Evolutionary conservation across 257 asterid genomes (phyloP), one percentile per base, ranked within the genome.

Genomic region (Fraxinus americana): DNA sequence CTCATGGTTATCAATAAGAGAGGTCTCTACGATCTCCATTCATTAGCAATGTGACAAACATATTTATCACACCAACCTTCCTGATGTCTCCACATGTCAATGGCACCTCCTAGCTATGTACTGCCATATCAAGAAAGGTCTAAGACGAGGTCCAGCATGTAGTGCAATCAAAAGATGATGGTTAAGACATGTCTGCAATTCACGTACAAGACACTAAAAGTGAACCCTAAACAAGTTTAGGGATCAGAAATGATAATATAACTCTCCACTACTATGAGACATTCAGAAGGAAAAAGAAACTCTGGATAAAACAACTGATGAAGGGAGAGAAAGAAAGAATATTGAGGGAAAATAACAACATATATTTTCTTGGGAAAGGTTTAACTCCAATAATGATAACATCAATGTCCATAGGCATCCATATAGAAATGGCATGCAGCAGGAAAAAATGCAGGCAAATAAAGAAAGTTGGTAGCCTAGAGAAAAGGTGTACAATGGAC

Each of bases 41-140:
- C 67, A 70, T 59, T 75, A 81, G 83, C 85, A 80, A 76, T 82
- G 78, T 34, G 79, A 77, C 84, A 82, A 78, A 76, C 82, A 66
- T 80, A 87, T 86, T 63, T 77, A 83, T 80, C 75, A 85, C 88
- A 87, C 89, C 88, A 91, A 87, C 92, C 97, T 91, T 88, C 90
- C 82, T 27, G 86, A 86, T 85, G 84, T 83, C 90, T 84, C 83
- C 89, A 85, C 71, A 72, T 67, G 88, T 80, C 92, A 87, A 59
- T 85, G 50, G 88, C 89, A 89, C 91, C 89, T 88, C 95, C 88
- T 85, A 89, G 90, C 91, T 82, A 84, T 82, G 91, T 83, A 88
- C 83, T 85, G 83, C 87, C 90, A 89, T 82, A 85, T 86, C 96
- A 89, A 88, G 92, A 88, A 82, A 82, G 80, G 84, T 82, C 82